Percentiles rank a stretch among this genome's conserved stretches.
phyloP scores from a whole-genome alignment of 352 stramenopile genomes.

The Phytophthora megakarya region DNA sequence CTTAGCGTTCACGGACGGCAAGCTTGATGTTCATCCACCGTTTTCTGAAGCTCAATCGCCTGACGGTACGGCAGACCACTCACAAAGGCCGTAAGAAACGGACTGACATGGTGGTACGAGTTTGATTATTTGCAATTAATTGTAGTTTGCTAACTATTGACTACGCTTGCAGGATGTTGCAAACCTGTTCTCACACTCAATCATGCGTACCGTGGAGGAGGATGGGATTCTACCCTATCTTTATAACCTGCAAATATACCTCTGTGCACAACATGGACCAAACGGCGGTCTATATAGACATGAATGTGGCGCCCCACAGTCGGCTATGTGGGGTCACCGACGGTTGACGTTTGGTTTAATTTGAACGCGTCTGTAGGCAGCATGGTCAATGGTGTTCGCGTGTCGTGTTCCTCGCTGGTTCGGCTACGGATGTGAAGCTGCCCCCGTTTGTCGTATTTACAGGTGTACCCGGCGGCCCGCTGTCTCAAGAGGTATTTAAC shows the following conservation, averaged over 20 bases:
- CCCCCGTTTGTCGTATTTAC: not conserved
- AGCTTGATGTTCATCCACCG: not conserved
- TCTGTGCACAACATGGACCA: slow-evolving; percentile 6
- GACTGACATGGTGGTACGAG: too few species aligned
- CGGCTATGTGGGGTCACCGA: not conserved
- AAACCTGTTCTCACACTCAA: not conserved
- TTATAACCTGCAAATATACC: not conserved
- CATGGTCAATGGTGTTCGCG: not conserved
- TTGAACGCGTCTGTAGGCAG: not conserved
- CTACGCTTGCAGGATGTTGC: too few species aligned
- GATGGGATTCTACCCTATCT: not conserved
- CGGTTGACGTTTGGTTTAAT: slow-evolving; percentile 1
- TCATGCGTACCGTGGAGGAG: not conserved
- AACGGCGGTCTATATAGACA: slow-evolving; percentile 7
- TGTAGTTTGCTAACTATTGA: too few species aligned
- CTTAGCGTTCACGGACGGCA: not conserved
- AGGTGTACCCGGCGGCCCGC: not conserved
- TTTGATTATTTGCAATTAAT: too few species aligned
- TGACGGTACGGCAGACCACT: not conserved
- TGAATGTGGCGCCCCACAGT: not conserved
- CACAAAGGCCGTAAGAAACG: too few species aligned
- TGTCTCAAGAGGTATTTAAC: slow-evolving; percentile 9
- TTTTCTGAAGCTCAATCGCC: not conserved
- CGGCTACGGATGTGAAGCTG: not conserved
- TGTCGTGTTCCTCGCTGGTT: slow-evolving; percentile 1